These are phyloP conservation scores for Flaveria floridana DNA, from an alignment of 140 eudicot species.

Conservation along the genomic window DNA sequence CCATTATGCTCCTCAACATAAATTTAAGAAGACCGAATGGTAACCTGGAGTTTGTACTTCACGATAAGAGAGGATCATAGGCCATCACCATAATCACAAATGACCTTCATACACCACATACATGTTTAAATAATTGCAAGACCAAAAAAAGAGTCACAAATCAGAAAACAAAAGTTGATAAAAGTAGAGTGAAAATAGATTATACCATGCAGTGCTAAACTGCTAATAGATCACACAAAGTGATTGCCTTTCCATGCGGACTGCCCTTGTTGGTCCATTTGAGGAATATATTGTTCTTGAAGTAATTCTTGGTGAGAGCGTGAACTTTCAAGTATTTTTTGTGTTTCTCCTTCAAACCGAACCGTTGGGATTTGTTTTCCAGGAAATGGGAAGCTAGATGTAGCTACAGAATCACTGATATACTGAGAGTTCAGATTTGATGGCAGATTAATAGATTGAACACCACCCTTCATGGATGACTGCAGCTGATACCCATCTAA, in stretches of 20 bases:
- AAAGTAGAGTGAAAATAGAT: background rate
- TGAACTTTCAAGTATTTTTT: constrained; percentile 26
- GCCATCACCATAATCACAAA: constrained; percentile 30
- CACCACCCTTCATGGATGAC: constrained; percentile 37
- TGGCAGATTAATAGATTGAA: constrained; percentile 25
- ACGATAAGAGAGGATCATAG: constrained; percentile 37
- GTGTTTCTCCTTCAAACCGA: constrained; percentile 37
- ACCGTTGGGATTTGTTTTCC: constrained; percentile 44
- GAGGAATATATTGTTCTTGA: constrained; percentile 42
- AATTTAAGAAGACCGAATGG: constrained; percentile 31
- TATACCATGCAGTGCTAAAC: constrained; percentile 34
- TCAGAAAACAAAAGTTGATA: background rate
- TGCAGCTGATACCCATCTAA: constrained; percentile 59
- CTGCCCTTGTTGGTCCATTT: constrained; percentile 53
- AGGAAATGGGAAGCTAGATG: constrained; percentile 49
- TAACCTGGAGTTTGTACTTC: constrained; percentile 44
- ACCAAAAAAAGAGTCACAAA: background rate
- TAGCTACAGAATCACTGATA: constrained; percentile 34
- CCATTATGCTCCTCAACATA: constrained; percentile 44
- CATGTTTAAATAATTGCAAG: background rate
- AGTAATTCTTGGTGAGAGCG: constrained; percentile 33
- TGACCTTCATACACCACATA: constrained; percentile 35
- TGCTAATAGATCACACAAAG: constrained; percentile 45
- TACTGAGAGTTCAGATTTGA: constrained; percentile 32
- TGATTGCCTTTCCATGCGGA: constrained; percentile 48